These are phyloP conservation scores for Astragalus membranaceus DNA, from an alignment of 306 rosid genomes.

Conservation along the genomic window DNA sequence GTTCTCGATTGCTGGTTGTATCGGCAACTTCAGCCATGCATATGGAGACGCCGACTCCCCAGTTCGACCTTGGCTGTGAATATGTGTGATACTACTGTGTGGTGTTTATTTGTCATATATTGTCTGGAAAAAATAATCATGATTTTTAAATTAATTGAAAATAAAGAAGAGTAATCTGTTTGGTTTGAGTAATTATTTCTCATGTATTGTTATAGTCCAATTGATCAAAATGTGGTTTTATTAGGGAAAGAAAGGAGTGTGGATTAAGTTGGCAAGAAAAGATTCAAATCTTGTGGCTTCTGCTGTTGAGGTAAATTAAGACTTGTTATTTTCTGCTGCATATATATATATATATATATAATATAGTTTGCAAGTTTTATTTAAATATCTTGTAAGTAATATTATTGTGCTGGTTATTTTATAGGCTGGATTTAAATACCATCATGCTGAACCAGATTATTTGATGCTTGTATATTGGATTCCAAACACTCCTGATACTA, in stretches of 20 bases:
- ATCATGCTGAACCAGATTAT: conserved; percentile 83
- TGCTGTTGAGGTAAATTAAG: conserved; percentile 50
- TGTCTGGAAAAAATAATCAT: no score
- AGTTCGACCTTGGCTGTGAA: no score
- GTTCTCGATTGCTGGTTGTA: no score
- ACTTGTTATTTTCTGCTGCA: neutral
- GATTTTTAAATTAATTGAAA: no score
- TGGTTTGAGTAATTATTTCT: no score
- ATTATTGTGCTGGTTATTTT: neutral
- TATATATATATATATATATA: no score
- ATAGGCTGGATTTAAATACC: conserved; percentile 82
- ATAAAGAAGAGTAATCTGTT: no score
- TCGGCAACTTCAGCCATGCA: no score
- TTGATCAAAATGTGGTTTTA: neutral
- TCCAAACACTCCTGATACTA: conserved; percentile 47
- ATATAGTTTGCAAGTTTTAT: neutral
- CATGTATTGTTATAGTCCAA: no score
- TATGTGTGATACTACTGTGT: no score
- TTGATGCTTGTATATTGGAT: conserved; percentile 80
- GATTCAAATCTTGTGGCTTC: conserved; percentile 50
- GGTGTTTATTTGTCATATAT: no score
- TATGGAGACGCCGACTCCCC: no score
- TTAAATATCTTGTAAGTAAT: neutral
- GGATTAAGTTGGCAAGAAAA: conserved; percentile 67
- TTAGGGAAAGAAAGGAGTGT: conserved; percentile 78